A percentile compares a stretch with the other conserved stretches of the same genome.
phyloP scores from a whole-genome alignment of 1,284 basidiomycete species.

The Cryptococcus sp. region DNA sequence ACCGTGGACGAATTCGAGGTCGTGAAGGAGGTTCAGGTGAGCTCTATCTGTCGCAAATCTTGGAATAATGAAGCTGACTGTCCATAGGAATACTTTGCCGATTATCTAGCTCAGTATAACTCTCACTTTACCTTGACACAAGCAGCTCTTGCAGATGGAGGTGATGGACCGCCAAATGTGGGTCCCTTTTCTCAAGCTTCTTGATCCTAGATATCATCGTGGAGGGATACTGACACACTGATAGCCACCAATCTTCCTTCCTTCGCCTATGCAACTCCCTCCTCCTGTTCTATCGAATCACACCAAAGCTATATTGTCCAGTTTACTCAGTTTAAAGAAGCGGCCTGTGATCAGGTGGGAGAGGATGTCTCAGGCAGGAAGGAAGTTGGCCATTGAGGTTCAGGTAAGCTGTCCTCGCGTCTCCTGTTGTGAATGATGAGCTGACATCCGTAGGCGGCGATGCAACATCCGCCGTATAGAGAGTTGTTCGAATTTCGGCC shows the following conservation, averaged over 20 bases:
- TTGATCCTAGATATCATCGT: not conserved
- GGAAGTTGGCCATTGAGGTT: constrained; percentile 79
- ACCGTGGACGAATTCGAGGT: constrained; percentile 95
- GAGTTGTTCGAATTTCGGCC: constrained; percentile 54
- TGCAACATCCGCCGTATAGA: constrained; percentile 47
- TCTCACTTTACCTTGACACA: constrained; percentile 86
- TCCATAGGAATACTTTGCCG: constrained; percentile 85
- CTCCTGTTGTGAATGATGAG: not conserved
- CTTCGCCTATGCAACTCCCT: constrained; percentile 53
- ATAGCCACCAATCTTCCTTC: constrained; percentile 51
- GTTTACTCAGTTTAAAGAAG: constrained; percentile 92
- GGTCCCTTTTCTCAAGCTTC: constrained; percentile 6
- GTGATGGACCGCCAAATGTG: constrained; percentile 46
- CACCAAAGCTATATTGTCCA: constrained; percentile 76
- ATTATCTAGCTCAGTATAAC: constrained; percentile 82
- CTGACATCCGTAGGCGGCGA: constrained; percentile 20
- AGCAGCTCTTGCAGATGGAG: constrained; percentile 44
- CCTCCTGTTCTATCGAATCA: constrained; percentile 69
- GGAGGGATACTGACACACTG: constrained; percentile 1
- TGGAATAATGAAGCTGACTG: constrained; percentile 3
- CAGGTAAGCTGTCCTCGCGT: constrained; percentile 54
- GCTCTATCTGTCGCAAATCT: constrained; percentile 17
- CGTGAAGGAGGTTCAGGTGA: constrained; percentile 90
- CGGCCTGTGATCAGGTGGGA: constrained; percentile 90
- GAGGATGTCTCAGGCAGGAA: constrained; percentile 85